Evolutionary conservation across 2,329 filamentous ascomycete species (phyloP).

Genomic region (Cercospora zeina): DNA sequence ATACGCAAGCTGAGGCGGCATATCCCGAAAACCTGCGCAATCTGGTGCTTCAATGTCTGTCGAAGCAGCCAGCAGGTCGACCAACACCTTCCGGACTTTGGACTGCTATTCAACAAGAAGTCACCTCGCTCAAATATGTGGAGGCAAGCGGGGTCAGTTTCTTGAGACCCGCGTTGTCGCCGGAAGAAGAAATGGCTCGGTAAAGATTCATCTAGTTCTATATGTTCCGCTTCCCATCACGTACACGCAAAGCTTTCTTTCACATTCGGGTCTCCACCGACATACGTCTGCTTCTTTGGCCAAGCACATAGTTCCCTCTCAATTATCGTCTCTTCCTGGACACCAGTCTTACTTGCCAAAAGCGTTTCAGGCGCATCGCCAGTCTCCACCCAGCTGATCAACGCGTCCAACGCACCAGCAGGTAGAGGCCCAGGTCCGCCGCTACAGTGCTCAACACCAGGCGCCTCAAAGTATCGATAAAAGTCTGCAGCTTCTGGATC

Average conservation of each 20-base stretch:
- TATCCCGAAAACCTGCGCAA: not conserved
- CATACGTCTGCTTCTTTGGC: constrained; percentile 26
- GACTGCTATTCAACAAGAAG: not conserved
- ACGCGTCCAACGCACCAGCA: constrained; percentile 21
- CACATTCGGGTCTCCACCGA: constrained; percentile 18
- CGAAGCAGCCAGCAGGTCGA: not conserved
- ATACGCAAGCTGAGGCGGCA: not conserved
- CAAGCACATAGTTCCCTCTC: constrained; percentile 21
- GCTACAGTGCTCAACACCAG: constrained; percentile 44
- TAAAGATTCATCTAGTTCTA: too few species aligned
- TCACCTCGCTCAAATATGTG: not conserved
- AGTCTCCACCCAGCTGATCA: constrained; percentile 39
- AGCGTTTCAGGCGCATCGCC: constrained; percentile 33
- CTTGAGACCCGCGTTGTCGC: not conserved
- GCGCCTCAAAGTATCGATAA: constrained; percentile 45
- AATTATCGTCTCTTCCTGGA: not conserved
- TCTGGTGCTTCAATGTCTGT: not conserved
- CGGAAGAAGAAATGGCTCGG: not conserved
- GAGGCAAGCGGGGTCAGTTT: not conserved
- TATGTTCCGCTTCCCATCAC: not conserved
- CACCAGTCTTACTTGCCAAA: constrained; percentile 8
- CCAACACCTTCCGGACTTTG: not conserved
- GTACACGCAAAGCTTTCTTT: constrained; percentile 21
- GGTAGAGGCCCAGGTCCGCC: constrained; percentile 38
- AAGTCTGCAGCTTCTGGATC: constrained; percentile 38